Evolutionary conservation across 139 green algal genomes (phyloP), one percentile per base, ranked within the genome.

Genomic region (Chlamydomonas applanata): DNA sequence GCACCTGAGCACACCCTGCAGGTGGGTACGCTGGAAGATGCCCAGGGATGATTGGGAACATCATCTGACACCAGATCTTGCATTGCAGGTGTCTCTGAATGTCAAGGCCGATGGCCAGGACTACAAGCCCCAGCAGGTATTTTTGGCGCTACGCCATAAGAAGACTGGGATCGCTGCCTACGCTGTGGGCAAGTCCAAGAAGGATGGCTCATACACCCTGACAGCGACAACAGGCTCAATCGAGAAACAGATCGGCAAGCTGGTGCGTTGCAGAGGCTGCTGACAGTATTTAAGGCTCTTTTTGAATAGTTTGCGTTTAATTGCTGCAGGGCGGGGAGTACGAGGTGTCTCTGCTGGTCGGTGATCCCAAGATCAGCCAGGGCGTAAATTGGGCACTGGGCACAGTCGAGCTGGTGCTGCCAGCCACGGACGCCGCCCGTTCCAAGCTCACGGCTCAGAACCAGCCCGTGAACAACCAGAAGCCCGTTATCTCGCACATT

Each of bases 401-500:
- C 53, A 78, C 36, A 22, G 45, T 78, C 1, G 45, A 79, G 54
- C 40, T 88, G 60, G 67, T 81, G 13, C 59, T 60, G 45, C 73
- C 54, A 34, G 67, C 36, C 35, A 34, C 27, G 53, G 66, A 14
- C 30, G 54, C 52, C 27, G 57, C 76, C 25, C 73, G 75, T 7
- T 40, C 46, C 24, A 60, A 59, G 40, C 40, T 49, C 27, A 83
- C 72, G 5, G 77, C 82, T 1, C 4, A 1, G 20, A 54, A 75
- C 49, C 75, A 87, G 71, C 69, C 73, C 0, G 27, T 66, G 2
- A 82, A 66, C 76, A 84, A 85, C 63, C 0, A 74, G 16, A 86
- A 86, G 70, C 82, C 82, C 4, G 73, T 86, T 34, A 87, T 87
- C 49, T 32, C n/a, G 4, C 82, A 87, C 76, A 80, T 77, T 29